Percentiles rank a stretch among this genome's conserved stretches.
Evolutionary conservation across 345 rosid genomes (phyloP).

Genomic region (Gossypium turneri): DNA sequence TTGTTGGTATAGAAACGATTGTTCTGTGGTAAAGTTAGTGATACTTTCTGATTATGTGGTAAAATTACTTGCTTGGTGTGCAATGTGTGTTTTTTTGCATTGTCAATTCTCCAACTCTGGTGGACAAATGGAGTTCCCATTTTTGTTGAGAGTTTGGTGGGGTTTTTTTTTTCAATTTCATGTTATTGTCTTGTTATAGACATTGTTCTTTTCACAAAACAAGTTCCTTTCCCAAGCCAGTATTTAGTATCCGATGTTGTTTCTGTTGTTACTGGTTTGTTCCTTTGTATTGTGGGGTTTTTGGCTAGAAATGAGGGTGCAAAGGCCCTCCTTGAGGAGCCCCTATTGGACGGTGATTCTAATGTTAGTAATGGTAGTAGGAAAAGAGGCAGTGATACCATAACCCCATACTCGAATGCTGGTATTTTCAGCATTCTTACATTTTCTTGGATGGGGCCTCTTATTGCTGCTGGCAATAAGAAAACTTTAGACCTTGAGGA

Average conservation of each 20-base stretch:
- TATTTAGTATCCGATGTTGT: slow-evolving; percentile 18
- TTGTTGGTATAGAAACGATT: slow-evolving; percentile 35
- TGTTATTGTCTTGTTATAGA: slow-evolving; percentile 40
- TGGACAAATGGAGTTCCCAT: slow-evolving; percentile 24
- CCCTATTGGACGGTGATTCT: slow-evolving; percentile 27
- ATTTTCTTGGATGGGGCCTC: slow-evolving; percentile 43
- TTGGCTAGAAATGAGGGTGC: slow-evolving; percentile 1
- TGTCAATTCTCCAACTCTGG: slow-evolving; percentile 19
- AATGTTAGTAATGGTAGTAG: slow-evolving; percentile 15
- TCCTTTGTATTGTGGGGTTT: slow-evolving; percentile 21
- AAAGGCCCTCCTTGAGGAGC: slow-evolving; percentile 34
- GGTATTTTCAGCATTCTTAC: slow-evolving; percentile 29
- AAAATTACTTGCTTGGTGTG: slow-evolving; percentile 47
- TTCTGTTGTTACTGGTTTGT: slow-evolving; percentile 20
- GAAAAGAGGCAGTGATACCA: slow-evolving; percentile 22
- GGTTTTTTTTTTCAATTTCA: slow-evolving; percentile 34
- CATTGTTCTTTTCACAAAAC: slow-evolving; percentile 16
- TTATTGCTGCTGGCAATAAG: slow-evolving; percentile 35
- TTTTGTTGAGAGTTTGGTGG: slow-evolving; percentile 53
- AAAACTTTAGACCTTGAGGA: slow-evolving; percentile 36
- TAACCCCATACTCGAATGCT: slow-evolving; percentile 37
- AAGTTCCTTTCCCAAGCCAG: slow-evolving; percentile 7
- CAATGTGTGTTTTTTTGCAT: slow-evolving; percentile 32
- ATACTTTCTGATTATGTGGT: slow-evolving; percentile 35
- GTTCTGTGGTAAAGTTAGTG: slow-evolving; percentile 35